Conservation (phyloP, 2,329 filamentous ascomycete genomes). For the Zymoseptoria brevis region DNA sequence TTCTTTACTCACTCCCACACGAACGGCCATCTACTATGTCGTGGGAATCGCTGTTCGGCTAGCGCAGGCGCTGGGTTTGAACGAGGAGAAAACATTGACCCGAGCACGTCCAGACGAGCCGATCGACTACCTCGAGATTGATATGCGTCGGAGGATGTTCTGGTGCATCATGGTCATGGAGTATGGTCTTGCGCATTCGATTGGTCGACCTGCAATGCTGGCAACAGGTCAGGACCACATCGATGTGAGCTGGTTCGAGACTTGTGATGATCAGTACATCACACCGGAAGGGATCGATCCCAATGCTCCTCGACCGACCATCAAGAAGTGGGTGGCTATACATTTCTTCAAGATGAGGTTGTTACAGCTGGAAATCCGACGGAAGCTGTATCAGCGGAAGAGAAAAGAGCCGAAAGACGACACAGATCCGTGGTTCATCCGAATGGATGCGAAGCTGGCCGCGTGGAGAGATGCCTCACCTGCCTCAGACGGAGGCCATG, state of each 20-base stretch:
- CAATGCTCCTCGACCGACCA: constrained; percentile 55
- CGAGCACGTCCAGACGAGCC: constrained; percentile 51
- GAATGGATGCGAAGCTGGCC: constrained; percentile 70
- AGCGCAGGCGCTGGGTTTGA: constrained; percentile 78
- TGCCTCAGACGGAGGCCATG: constrained; percentile 57
- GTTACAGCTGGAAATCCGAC: constrained; percentile 77
- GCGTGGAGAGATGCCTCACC: constrained; percentile 74
- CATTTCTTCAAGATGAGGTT: constrained; percentile 91
- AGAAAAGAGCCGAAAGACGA: constrained; percentile 68
- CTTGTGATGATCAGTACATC: constrained; percentile 76
- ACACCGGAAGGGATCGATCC: constrained; percentile 65
- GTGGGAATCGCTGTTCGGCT: constrained; percentile 81
- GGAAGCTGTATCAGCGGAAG: constrained; percentile 79
- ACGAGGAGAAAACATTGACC: constrained; percentile 80
- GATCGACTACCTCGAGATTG: constrained; percentile 66
- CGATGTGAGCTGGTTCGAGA: constrained; percentile 76
- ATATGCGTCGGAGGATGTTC: constrained; percentile 79
- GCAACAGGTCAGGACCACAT: constrained; percentile 74
- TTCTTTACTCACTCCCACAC: constrained; percentile 82
- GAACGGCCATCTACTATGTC: constrained; percentile 88
- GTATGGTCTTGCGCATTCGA: constrained; percentile 73
- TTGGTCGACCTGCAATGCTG: constrained; percentile 80
- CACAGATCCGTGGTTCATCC: constrained; percentile 74
- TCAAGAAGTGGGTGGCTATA: constrained; percentile 81
- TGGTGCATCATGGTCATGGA: constrained; percentile 90